Base-by-base conservation (phyloP, 805 yeast species). In the Yamadazyma paraphyllophila region DNA sequence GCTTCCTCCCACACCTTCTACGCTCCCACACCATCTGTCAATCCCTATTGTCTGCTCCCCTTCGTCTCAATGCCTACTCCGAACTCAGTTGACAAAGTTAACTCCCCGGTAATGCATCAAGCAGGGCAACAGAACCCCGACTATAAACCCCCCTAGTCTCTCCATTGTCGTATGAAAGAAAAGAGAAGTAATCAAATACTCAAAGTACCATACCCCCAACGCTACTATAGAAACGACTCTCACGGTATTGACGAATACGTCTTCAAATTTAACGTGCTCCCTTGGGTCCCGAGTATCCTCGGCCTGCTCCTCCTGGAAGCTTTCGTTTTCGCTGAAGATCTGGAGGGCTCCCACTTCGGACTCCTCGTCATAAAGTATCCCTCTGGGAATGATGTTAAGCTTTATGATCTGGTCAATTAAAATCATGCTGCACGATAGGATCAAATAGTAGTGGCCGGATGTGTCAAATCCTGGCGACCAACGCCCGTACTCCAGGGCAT, bases 181-280 rank as follows among this genome's bases (percentile, higher is more conserved):
- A 7, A 44, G 33, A 8, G 46, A 44, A 5, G 46, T 44, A n/a
- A 44, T 44, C n/a, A 24, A 15, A 25, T 31, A 44, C 26, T 44
- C 46, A 10, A 44, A 26, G 35, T 33, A 44, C 46, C 46, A 44
- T 12, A 44, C 9, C 9, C 30, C 16, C 5, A 44, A 8, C 9
- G 36, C n/a, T 13, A 34, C 12, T 8, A 42, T 7, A 1, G 45
- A 42, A 25, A 13, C 10, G n/a, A 34, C 16, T 27, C n/a, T n/a
- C 9, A 34, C 30, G 9, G 13, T 9, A 13, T 3, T 26, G n/a
- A 8, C 29, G 10, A 39, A 15, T 14, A 14, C 5, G 15, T 24
- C 16, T 37, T 24, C 25, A 32, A 32, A 15, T 32, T 15, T 13
- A n/a, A 12, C 13, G 7, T 3, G 13, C 4, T 7, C 7, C 7